These are phyloP conservation scores for Aegle marmelos DNA, from an alignment of 345 rosid genomes.

Conservation along the genomic window DNA sequence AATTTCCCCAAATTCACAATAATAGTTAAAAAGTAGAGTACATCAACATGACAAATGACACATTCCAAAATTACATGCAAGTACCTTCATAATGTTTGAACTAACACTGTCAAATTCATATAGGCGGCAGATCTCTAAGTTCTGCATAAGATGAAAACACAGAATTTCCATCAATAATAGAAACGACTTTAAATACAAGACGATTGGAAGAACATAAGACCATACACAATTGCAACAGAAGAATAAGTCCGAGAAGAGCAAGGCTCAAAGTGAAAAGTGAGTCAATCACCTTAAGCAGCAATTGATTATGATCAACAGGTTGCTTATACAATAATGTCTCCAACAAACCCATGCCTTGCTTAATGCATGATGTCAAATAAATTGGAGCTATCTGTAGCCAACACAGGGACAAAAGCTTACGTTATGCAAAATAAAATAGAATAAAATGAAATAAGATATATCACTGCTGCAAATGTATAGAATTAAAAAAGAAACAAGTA, in stretches of 20 bases:
- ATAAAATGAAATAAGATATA: not conserved
- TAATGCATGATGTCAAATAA: constrained; percentile 78
- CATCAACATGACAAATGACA: not conserved
- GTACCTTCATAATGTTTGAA: constrained; percentile 84
- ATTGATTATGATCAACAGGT: constrained; percentile 59
- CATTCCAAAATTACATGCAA: not conserved
- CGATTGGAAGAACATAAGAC: not conserved
- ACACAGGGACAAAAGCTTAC: constrained; percentile 1
- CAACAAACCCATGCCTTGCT: constrained; percentile 80
- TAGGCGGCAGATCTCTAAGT: constrained; percentile 82
- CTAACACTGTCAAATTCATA: constrained; percentile 68
- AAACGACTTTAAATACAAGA: constrained; percentile 2
- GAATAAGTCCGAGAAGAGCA: not conserved
- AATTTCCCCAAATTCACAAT: not conserved
- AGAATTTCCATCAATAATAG: constrained; percentile 13
- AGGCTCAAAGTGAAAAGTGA: constrained; percentile 3
- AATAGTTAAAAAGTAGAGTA: not conserved
- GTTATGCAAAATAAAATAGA: not conserved
- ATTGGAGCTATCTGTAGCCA: constrained; percentile 80
- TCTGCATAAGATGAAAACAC: constrained; percentile 43
- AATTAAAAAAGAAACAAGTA: not conserved
- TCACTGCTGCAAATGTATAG: not conserved
- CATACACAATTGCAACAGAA: not conserved
- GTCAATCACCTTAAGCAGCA: constrained; percentile 67
- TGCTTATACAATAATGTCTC: constrained; percentile 75